Evolutionary conservation across 2,329 filamentous ascomycete genomes (phyloP), one percentile per base, ranked within the genome.

Genomic region (Alternaria arbusti): DNA sequence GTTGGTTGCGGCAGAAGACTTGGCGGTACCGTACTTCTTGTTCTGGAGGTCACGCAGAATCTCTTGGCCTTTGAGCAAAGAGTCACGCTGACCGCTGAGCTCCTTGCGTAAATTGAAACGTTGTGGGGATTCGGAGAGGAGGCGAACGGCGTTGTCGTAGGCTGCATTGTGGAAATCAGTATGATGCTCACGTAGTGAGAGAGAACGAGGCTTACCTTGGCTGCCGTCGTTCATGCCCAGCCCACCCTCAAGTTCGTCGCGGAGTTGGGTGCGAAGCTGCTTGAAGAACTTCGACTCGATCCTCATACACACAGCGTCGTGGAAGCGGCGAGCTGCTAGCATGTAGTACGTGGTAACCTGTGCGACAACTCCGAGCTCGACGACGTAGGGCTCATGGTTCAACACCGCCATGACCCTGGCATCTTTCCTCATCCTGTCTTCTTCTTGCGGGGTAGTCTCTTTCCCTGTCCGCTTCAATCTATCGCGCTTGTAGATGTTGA

Each of bases 331-430:
- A 0, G 88, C 86, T 0, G 91, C 90, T 5, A 90, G 86, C 50
- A 87, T 84, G 72, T 94, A 94, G 75, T 93, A 94, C 0, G 86
- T 90, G 0, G 89, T 83, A 47, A 92, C 84, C 5, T 88, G 88
- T 0, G 88, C 84, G 0, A 91, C 86, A 0, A 91, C 86, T 9
- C 85, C 82, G 1, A 94, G 77, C 72, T 93, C 90, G 0, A 80
- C 78, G 1, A 82, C 74, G 68, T 88, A 93, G 0, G 83, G 82
- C 69, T 93, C 91, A 0, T 81, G 75, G 0, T 84, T 85, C 11
- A 92, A 80, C 25, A 76, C 51, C 1, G 45, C 32, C 6, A 64
- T 66, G 46, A 70, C 70, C 2, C 54, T 59, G 2, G 74, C 64
- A 6, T 79, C 76, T 17, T 70, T 71, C 0, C 52, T 56, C 2